Evolutionary conservation across 2,329 filamentous ascomycete species (phyloP), one percentile per base, ranked within the genome.

Genomic region (Alternaria consortialis): DNA sequence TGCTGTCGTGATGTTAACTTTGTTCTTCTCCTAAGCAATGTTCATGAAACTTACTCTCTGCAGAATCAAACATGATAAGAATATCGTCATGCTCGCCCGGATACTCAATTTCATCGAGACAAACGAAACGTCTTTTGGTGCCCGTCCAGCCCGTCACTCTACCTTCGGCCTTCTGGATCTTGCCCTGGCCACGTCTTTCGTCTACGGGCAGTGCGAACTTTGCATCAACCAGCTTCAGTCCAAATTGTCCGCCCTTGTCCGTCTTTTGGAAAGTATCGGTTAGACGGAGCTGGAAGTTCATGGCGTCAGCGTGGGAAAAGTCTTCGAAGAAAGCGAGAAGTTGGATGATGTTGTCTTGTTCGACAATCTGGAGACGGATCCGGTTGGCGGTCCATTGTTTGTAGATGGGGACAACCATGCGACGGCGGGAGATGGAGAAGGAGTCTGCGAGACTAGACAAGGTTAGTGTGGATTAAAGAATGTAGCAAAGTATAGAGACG

Each of bases 81-180:
- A 97, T 92, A 80, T 97, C 94, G 77, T 97, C 94, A 79, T 97
- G 93, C 80, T 97, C 94, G 52, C 92, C 92, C 1, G 93, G 92
- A 77, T 96, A 91, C 71, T 97, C 93, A 17, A 93, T 90, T 77
- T 93, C 87, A 78, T 97, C 94, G 60, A 97, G 80, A 75, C 92
- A 95, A 39, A 97, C 85, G 80, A 94, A 97, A 27, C 88, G 86
- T 74, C 88, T 87, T 63, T 90, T 88, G 47, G 87, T 84, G 79
- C 62, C 83, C 79, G 66, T 84, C 83, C 60, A 82, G 78, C 43
- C 85, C 77, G 67, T 86, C 70, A 72, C 81, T 31, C 67, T 64
- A 0, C 74, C 75, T 54, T 84, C 84, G 60, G 84, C 83, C 34
- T 83, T 84, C 3, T 85, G 73, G 68, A 78, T 77, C 80, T 72